Evolutionary conservation across 805 yeast genomes (phyloP).

Genomic region (Kazachstania africana): DNA sequence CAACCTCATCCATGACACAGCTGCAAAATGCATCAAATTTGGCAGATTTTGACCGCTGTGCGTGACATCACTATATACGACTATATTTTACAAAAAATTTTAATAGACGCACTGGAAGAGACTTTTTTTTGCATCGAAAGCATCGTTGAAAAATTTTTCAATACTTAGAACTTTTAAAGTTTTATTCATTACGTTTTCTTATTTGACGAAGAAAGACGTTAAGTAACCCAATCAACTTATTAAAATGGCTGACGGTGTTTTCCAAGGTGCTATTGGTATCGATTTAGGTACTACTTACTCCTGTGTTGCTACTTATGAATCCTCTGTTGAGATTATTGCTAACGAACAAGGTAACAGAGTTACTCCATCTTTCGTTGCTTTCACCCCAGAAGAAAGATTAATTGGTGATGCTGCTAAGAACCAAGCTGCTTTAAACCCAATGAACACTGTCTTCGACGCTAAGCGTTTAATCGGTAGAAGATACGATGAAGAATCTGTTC

Average conservation of each 20-base stretch:
- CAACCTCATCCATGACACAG: background rate
- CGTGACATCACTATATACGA: background rate
- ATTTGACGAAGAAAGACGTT: background rate
- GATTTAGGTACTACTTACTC: slow-evolving; percentile 84
- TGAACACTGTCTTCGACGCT: slow-evolving; percentile 71
- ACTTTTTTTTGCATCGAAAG: background rate
- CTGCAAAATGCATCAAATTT: too few species aligned
- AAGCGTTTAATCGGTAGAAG: slow-evolving; percentile 66
- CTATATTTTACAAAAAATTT: background rate
- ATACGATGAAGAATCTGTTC: slow-evolving; percentile 64
- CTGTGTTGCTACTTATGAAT: slow-evolving; percentile 71
- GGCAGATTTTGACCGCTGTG: too few species aligned
- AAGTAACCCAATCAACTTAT: background rate
- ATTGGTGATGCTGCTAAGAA: slow-evolving; percentile 79
- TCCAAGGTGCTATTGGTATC: slow-evolving; percentile 99
- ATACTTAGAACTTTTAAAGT: background rate
- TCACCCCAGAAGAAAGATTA: slow-evolving; percentile 67
- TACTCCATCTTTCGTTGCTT: slow-evolving; percentile 73
- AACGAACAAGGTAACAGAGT: slow-evolving; percentile 82
- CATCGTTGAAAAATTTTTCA: background rate
- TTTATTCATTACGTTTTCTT: too few species aligned
- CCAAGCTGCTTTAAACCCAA: slow-evolving; percentile 72
- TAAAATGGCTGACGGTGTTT: slow-evolving; percentile 92
- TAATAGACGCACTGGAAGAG: background rate
- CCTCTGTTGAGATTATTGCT: slow-evolving; percentile 68